Base-by-base conservation (phyloP, 1,139 yeast species). In the Sugiyamaella xylanicola region DNA sequence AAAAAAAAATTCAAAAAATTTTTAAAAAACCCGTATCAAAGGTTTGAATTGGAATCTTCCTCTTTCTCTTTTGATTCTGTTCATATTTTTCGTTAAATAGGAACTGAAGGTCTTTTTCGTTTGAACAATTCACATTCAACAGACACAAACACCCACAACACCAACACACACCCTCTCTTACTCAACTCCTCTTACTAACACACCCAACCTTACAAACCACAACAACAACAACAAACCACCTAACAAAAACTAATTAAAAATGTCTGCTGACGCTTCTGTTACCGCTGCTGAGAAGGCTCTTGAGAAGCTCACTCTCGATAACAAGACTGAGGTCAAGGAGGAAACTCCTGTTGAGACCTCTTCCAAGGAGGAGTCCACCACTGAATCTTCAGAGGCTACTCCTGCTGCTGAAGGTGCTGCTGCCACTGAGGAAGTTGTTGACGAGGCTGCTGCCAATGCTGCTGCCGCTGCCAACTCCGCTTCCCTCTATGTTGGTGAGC, bases 401-500 rank as follows among this genome's bases (percentile, higher is more conserved):
- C 48, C 58, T 27, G 58, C 54, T 44, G 44, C 73, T 55, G 65
- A 59, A 45, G 63, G 63, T 54, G 72, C 60, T 20, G 56, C 64
- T 46, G 60, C 60, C 19, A 58, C 60, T 40, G 61, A 62, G 43
- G 65, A 64, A 44, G 59, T 53, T 8, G 59, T 55, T 13, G 55
- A 56, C 25, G 60, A 54, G 32, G 55, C 58, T 58, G 69, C 74
- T 58, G 67, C 63, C 49, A 60, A 64, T 53, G 71, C 74, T 58
- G 69, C 74, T 52, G 70, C 77, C 56, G 71, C 76, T 64, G 77
- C 80, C 73, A 74, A 74, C 59, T 81, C 89, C 62, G 95, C 96
- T 66, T 89, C 98, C 55, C 84, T 95, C 69, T 95, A 95, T 77
- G 98, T 93, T 72, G 99, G 99, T 72, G 99, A 93, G 79, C 86